A percentile compares a stretch with the other conserved stretches of the same genome.
These are phyloP conservation scores for Piromyces finnis DNA, from an alignment of 192 early-diverging fungal genomes.

Conservation along the genomic window DNA sequence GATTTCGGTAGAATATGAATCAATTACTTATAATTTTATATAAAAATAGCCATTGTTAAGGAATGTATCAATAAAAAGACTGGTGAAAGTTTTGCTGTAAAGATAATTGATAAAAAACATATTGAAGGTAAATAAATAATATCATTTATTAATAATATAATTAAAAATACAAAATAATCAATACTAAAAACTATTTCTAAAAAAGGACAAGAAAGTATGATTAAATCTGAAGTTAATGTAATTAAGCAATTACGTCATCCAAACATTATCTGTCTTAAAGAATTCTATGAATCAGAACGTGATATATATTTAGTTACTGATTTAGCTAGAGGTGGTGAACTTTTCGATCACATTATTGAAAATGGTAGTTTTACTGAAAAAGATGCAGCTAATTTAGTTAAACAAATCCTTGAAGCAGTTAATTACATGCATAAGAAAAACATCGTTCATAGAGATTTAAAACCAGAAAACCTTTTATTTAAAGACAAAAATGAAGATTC, in stretches of 20 bases:
- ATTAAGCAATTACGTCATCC: neutral
- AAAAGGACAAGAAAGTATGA: conserved; percentile 37
- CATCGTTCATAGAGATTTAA: conserved; percentile 29
- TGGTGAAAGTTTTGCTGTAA: conserved; percentile 41
- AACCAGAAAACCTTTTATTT: conserved; percentile 33
- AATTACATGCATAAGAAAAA: conserved; percentile 19
- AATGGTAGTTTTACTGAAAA: conserved; percentile 27
- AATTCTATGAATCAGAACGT: neutral
- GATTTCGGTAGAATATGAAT: too few relatives aligned
- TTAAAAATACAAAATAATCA: neutral
- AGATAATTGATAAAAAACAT: conserved; percentile 55
- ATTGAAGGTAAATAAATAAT: conserved; percentile 38
- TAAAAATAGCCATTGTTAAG: conserved; percentile 43
- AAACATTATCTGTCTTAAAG: neutral
- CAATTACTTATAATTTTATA: too few relatives aligned
- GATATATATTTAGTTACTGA: conserved; percentile 5
- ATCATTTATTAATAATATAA: too few relatives aligned
- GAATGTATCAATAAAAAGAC: conserved; percentile 38
- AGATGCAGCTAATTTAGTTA: conserved; percentile 20
- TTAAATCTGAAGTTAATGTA: conserved; percentile 6
- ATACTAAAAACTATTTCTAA: too few relatives aligned
- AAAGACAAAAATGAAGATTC: neutral
- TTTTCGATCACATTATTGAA: conserved; percentile 29
- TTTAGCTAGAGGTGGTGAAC: conserved; percentile 32
- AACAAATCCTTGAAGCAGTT: conserved; percentile 21